A percentile compares a stretch with the other conserved stretches of the same genome.
phyloP scores from a whole-genome alignment of 1,139 yeast genomes.

The Hemisphaericaspora xylofermentans region DNA sequence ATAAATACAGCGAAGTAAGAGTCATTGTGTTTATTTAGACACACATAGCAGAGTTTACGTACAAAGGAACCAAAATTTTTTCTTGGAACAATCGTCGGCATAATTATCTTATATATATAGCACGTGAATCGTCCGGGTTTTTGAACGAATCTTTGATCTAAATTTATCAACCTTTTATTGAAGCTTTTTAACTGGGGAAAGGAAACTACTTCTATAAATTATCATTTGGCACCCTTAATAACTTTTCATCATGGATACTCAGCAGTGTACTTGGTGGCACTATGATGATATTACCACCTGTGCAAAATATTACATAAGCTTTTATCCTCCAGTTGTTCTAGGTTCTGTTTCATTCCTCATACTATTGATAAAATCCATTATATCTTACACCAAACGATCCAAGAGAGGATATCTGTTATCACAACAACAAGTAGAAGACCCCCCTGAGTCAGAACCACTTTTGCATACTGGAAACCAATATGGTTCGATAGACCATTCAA shows the following conservation, averaged over 20 bases:
- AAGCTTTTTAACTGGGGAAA: too few species aligned
- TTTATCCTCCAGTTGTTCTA: slow-evolving; percentile 32
- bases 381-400: slow-evolving; percentile 16
- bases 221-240: background rate
- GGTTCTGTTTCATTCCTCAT: slow-evolving; percentile 31
- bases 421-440: slow-evolving; percentile 10
- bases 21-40: too few species aligned
- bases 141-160: too few species aligned
- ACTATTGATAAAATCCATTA: slow-evolving; percentile 23
- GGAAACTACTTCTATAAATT: too few species aligned
- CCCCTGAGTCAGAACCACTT: slow-evolving; percentile 32
- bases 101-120: too few species aligned
- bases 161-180: too few species aligned
- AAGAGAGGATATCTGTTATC: slow-evolving; percentile 3
- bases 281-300: slow-evolving; percentile 49
- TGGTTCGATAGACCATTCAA: slow-evolving; percentile 22
- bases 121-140: too few species aligned
- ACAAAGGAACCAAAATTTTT: too few species aligned
- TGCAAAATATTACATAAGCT: slow-evolving; percentile 40
- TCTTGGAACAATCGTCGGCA: too few species aligned
- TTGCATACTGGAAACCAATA: slow-evolving; percentile 33
- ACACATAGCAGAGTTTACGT: too few species aligned
- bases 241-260: background rate
- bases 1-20: too few species aligned
- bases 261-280: slow-evolving; percentile 31